phyloP scores from a whole-genome alignment of 305 asterid genomes.

The Lippia alba region DNA sequence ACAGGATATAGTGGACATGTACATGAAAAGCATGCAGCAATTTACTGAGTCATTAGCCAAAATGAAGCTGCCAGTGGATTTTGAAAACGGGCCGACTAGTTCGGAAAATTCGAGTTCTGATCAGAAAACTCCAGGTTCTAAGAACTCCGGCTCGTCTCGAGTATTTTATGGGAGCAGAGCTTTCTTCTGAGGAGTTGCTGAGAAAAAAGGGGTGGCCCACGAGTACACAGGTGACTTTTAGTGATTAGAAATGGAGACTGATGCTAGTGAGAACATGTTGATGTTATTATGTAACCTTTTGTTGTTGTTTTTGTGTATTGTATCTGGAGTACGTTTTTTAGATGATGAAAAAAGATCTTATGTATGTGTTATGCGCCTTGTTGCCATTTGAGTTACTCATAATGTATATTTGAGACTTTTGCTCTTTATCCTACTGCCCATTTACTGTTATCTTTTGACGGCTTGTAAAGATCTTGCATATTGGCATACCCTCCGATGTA shows the following conservation, averaged over 20 bases:
- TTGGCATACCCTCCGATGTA: slow-evolving; percentile 16
- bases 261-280: slow-evolving; percentile 44
- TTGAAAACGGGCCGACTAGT: slow-evolving; percentile 67
- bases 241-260: slow-evolving; percentile 48
- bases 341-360: slow-evolving; percentile 33
- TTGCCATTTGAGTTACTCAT: slow-evolving; percentile 34
- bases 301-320: slow-evolving; percentile 29
- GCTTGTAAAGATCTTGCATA: slow-evolving; percentile 32
- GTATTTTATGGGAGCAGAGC: slow-evolving; percentile 72
- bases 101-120: slow-evolving; percentile 73
- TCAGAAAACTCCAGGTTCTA: slow-evolving; percentile 66
- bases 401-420: slow-evolving; percentile 32
- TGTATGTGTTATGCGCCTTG: slow-evolving; percentile 34
- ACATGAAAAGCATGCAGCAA: slow-evolving; percentile 89
- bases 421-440: slow-evolving; percentile 34
- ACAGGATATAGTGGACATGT: slow-evolving; percentile 80
- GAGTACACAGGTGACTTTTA: slow-evolving; percentile 47
- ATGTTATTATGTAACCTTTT: slow-evolving; percentile 39
- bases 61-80: slow-evolving; percentile 85
- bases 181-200: slow-evolving; percentile 48
- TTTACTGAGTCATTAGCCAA: slow-evolving; percentile 80
- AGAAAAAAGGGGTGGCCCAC: slow-evolving; percentile 16
- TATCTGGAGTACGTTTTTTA: slow-evolving; percentile 38
- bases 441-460: slow-evolving; percentile 27
- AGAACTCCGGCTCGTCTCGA: slow-evolving; percentile 67